Evolutionary conservation across 352 stramenopile species (phyloP).

Genomic region (Poterioochromonas sp.): DNA sequence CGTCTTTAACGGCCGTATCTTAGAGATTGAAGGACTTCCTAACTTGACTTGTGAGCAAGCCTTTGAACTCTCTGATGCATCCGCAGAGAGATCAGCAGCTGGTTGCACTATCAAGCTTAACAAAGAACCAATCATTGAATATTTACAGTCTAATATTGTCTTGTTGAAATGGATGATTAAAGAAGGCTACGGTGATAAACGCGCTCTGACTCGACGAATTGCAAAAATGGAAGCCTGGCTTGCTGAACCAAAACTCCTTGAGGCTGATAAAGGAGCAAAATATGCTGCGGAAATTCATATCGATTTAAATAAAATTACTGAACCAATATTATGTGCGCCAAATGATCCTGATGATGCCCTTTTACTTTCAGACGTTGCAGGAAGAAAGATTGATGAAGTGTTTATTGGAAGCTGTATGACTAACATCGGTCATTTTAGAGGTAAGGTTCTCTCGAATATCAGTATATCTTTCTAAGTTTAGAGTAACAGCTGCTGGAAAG

Average conservation of each 20-base stretch:
- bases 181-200: constrained; percentile 65
- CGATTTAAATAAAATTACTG: constrained; percentile 62
- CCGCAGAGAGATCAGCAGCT: constrained; percentile 61
- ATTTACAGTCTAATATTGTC: constrained; percentile 64
- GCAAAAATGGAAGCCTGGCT: constrained; percentile 52
- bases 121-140: constrained; percentile 70
- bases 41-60: constrained; percentile 70
- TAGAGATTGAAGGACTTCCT: constrained; percentile 69
- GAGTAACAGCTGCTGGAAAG: constrained; percentile 65
- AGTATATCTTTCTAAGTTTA: too few species aligned
- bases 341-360: constrained; percentile 69
- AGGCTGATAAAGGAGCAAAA: constrained; percentile 60
- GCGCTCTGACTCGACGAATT: constrained; percentile 56
- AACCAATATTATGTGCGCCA: constrained; percentile 64
- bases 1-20: constrained; percentile 62
- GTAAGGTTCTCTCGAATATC: too few species aligned
- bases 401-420: constrained; percentile 75
- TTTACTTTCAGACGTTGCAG: constrained; percentile 57
- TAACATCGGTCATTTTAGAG: constrained; percentile 67
- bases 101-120: constrained; percentile 70
- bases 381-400: constrained; percentile 66
- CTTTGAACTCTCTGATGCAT: constrained; percentile 66
- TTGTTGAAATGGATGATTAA: constrained; percentile 77
- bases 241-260: constrained; percentile 56
- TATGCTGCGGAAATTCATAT: constrained; percentile 45